Evolutionary conservation across 192 early-diverging fungal genomes (phyloP), one percentile per base, ranked within the genome.

Genomic region (Umbelopsis ramanniana): DNA sequence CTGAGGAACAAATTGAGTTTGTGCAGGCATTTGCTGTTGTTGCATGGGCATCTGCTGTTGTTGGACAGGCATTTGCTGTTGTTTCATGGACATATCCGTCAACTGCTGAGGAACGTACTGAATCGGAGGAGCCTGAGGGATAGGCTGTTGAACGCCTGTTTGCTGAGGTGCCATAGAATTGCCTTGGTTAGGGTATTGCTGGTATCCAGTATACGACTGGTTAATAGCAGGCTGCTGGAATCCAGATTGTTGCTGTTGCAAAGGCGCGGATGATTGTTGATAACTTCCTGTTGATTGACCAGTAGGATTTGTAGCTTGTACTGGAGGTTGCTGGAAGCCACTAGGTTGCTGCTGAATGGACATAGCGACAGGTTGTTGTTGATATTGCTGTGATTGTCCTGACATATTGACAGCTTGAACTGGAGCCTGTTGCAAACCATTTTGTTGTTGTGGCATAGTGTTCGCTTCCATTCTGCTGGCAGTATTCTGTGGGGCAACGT

Each of bases 11-110:
- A 66, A 23, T 52, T 69, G 23, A 2, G 21, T 14, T n/a, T 55
- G 33, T 15, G 21, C 38, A 40, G 38, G 52, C 53, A 48, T 22
- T 72, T 81, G 76, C n/a, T 79, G 75, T 35, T 68, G 70, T 52
- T 74, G 76, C 17, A 19, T 6, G 15, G 15, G 48, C 15, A 50
- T 21, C 15, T 11, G 52, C 29, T 71, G 70, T 38, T 71, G 48
- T 12, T 43, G 40, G 6, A 43, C 40, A 43, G 40, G 52, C 43
- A 50, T 15, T 72, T 81, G 76, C 15, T 79, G 75, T 35, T 68
- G 70, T 46, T 74, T 72, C 17, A 19, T 0, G 2, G 15, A 15
- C 15, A 50, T 21, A 7, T 11, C 15, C 55, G 70, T 38, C n/a
- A n/a, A n/a, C n/a, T 71, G 48, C 40, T 43, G 40, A 2, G 29